phyloP scores from a whole-genome alignment of 805 yeast genomes.

The Candida coquimbonensis region DNA sequence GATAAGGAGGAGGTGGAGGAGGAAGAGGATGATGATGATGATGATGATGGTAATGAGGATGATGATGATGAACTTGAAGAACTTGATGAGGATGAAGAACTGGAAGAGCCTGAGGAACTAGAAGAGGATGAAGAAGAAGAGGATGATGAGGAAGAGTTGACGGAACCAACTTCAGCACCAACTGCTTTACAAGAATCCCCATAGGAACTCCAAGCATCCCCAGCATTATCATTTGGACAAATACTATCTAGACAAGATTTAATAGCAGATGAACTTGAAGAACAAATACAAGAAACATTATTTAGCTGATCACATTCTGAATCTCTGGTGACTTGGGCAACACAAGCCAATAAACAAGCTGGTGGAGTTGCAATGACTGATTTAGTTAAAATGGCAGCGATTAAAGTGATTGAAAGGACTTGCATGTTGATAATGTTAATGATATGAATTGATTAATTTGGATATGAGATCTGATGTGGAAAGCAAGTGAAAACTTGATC shows the following conservation, averaged over 20 bases:
- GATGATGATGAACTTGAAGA: not conserved
- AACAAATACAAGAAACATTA: constrained; percentile 65
- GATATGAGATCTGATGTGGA: too few species aligned
- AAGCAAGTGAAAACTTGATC: too few species aligned
- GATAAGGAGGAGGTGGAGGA: constrained; percentile 9
- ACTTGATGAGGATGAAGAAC: constrained; percentile 14
- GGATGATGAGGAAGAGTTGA: constrained; percentile 8
- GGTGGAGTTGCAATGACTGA: constrained; percentile 63
- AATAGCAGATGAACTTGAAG: constrained; percentile 44
- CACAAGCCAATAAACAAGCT: constrained; percentile 89
- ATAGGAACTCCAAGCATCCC: constrained; percentile 54
- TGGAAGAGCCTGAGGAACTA: constrained; percentile 17
- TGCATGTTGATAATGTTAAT: not conserved
- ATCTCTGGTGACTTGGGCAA: constrained; percentile 54
- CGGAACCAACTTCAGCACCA: constrained; percentile 23
- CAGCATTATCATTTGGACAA: constrained; percentile 62
- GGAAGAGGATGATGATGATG: constrained; percentile 8
- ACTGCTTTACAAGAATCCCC: constrained; percentile 44
- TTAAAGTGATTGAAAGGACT: not conserved
- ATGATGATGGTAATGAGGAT: not conserved
- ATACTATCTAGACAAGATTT: constrained; percentile 54
- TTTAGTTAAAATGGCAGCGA: constrained; percentile 15
- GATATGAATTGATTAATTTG: too few species aligned
- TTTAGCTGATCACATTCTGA: constrained; percentile 52
- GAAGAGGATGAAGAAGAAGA: constrained; percentile 8